Conservation (phyloP, 2,329 filamentous ascomycete genomes). For the Ophiostoma australiae region DNA sequence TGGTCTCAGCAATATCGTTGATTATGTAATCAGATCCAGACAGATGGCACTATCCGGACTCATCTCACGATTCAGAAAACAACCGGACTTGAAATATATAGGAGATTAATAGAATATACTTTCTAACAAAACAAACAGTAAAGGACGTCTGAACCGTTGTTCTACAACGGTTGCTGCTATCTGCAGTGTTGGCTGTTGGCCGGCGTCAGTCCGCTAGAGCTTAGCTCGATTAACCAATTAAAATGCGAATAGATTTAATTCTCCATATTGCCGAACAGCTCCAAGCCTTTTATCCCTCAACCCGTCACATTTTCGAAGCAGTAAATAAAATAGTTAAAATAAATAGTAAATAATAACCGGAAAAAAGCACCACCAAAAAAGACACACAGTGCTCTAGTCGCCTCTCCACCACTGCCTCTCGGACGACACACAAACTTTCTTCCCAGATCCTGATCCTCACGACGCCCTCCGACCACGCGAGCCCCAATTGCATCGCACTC, state of each 20-base stretch:
- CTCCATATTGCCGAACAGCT: constrained; percentile 29
- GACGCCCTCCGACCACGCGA: constrained; percentile 5
- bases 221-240: constrained; percentile 6
- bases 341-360: constrained; percentile 1
- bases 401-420: constrained; percentile 1
- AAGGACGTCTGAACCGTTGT: not conserved
- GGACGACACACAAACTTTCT: constrained; percentile 14
- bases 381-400: constrained; percentile 7
- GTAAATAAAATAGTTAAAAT: constrained; percentile 10
- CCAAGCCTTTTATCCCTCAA: constrained; percentile 32
- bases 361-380: constrained; percentile 17
- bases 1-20: not conserved
- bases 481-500: constrained; percentile 12
- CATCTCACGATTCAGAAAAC: too few relatives aligned
- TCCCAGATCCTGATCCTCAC: not conserved
- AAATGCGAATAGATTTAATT: constrained; percentile 22
- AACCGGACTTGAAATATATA: too few relatives aligned
- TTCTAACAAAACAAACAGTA: too few relatives aligned
- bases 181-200: not conserved
- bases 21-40: not conserved
- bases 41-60: not conserved
- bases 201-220: not conserved
- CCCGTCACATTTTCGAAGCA: constrained; percentile 27
- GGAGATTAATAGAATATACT: too few relatives aligned
- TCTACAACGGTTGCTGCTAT: not conserved